phyloP scores from a whole-genome alignment of 345 rosid species.

The Salix purpurea region DNA sequence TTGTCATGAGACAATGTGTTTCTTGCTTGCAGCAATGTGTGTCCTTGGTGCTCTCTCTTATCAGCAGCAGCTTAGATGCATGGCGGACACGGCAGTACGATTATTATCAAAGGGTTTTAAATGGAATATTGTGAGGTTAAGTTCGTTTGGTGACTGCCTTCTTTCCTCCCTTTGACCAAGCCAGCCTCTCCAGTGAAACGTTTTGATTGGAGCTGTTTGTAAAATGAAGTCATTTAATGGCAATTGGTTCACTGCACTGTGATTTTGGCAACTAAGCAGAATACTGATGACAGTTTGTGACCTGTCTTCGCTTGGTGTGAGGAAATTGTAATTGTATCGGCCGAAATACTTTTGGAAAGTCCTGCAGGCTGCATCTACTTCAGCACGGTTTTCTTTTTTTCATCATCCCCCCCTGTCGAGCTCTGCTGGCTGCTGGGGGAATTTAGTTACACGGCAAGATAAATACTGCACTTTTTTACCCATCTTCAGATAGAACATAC shows the following conservation, averaged over 20 bases:
- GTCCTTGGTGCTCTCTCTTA: slow-evolving; percentile 93
- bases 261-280: slow-evolving; percentile 11
- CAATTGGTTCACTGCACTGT: background rate
- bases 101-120: slow-evolving; percentile 92
- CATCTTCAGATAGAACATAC: slow-evolving; percentile 21
- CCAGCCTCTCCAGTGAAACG: slow-evolving; percentile 18
- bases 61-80: slow-evolving; percentile 98
- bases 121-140: slow-evolving; percentile 78
- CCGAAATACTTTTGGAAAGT: slow-evolving; percentile 11
- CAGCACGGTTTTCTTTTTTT: slow-evolving; percentile 8
- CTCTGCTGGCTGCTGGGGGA: slow-evolving; percentile 17
- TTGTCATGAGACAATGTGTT: slow-evolving; percentile 17
- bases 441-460: slow-evolving; percentile 16
- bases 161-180: slow-evolving; percentile 13
- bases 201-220: slow-evolving; percentile 4
- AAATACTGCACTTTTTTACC: slow-evolving; percentile 4
- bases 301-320: slow-evolving; percentile 20
- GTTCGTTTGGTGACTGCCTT: slow-evolving; percentile 12
- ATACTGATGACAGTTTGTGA: slow-evolving; percentile 16
- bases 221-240: slow-evolving; percentile 1
- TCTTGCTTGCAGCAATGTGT: slow-evolving; percentile 85
- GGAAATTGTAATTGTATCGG: slow-evolving; percentile 37
- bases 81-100: slow-evolving; percentile 99
- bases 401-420: slow-evolving; percentile 13
- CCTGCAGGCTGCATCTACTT: slow-evolving; percentile 28